A percentile compares a stretch with the other conserved stretches of the same genome.
phyloP scores from a whole-genome alignment of 169 alveolate species.

The Cryptosporidium ubiquitum region DNA sequence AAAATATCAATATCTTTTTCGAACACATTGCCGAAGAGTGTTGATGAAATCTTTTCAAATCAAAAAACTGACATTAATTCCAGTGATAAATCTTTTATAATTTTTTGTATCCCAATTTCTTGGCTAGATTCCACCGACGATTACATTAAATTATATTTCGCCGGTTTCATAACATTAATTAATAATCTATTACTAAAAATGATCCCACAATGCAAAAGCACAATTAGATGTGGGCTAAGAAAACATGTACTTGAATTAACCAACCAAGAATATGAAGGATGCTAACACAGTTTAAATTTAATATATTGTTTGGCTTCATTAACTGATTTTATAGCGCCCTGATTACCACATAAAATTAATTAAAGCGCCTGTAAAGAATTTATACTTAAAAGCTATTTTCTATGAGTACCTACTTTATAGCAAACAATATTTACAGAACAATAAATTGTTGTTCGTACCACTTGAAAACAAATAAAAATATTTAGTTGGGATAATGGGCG shows the following conservation, averaged over 20 bases:
- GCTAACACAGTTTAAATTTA: neutral
- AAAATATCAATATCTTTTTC: conserved; percentile 16
- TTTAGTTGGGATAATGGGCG: conserved; percentile 28
- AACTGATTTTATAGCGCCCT: neutral
- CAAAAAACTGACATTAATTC: neutral
- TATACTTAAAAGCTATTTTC: neutral
- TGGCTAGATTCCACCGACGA: conserved; percentile 58
- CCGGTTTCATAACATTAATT: conserved; percentile 18
- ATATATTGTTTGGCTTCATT: neutral
- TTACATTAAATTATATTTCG: conserved; percentile 9
- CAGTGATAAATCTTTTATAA: conserved; percentile 3
- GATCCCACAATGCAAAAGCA: conserved; percentile 53
- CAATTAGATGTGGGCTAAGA: conserved; percentile 61
- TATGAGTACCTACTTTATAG: conserved; percentile 17
- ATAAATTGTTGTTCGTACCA: neutral
- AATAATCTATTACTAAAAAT: conserved; percentile 5
- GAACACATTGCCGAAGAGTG: conserved; percentile 24
- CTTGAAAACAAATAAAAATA: neutral
- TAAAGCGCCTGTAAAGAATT: neutral
- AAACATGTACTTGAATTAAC: conserved; percentile 39
- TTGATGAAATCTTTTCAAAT: neutral
- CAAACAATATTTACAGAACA: neutral
- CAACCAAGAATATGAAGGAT: conserved; percentile 47
- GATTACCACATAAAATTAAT: neutral
- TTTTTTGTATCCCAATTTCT: conserved; percentile 21